A percentile compares a stretch with the other conserved stretches of the same genome.
phyloP scores from a whole-genome alignment of 1,139 yeast genomes.

The Eremothecium cymbalariae region DNA sequence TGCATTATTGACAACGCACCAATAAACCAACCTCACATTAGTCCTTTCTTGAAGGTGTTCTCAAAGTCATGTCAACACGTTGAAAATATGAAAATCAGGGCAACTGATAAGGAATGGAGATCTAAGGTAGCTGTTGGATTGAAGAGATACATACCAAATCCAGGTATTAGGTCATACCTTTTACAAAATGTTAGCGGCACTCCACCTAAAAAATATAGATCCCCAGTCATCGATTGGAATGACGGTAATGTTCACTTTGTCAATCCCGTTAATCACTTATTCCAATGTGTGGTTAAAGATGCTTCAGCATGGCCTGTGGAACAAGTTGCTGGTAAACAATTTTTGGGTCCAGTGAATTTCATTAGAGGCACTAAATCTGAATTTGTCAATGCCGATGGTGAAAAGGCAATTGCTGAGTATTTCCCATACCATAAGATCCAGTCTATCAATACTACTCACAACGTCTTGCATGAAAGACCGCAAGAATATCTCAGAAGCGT shows the following conservation, averaged over 20 bases:
- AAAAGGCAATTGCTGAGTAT: slow-evolving; percentile 33
- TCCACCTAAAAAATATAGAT: slow-evolving; percentile 12
- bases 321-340: slow-evolving; percentile 24
- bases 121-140: slow-evolving; percentile 25
- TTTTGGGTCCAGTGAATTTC: slow-evolving; percentile 37
- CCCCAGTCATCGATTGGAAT: slow-evolving; percentile 24
- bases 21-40: slow-evolving; percentile 27
- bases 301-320: slow-evolving; percentile 41
- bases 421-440: slow-evolving; percentile 33
- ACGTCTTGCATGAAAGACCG: slow-evolving; percentile 40
- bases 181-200: slow-evolving; percentile 23
- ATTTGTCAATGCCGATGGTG: slow-evolving; percentile 34
- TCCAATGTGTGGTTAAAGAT: slow-evolving; percentile 30
- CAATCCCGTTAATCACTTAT: slow-evolving; percentile 30
- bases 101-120: slow-evolving; percentile 32
- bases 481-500: slow-evolving; percentile 32
- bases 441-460: slow-evolving; percentile 41
- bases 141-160: slow-evolving; percentile 27
- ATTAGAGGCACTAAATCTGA: slow-evolving; percentile 39
- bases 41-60: slow-evolving; percentile 21
- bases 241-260: slow-evolving; percentile 26
- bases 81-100: slow-evolving; percentile 20
- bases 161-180: slow-evolving; percentile 31
- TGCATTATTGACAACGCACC: slow-evolving; percentile 47
- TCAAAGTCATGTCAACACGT: slow-evolving; percentile 22